These are phyloP conservation scores for Diaporthe caulivora DNA, from an alignment of 2,329 filamentous ascomycete genomes.

Conservation along the genomic window DNA sequence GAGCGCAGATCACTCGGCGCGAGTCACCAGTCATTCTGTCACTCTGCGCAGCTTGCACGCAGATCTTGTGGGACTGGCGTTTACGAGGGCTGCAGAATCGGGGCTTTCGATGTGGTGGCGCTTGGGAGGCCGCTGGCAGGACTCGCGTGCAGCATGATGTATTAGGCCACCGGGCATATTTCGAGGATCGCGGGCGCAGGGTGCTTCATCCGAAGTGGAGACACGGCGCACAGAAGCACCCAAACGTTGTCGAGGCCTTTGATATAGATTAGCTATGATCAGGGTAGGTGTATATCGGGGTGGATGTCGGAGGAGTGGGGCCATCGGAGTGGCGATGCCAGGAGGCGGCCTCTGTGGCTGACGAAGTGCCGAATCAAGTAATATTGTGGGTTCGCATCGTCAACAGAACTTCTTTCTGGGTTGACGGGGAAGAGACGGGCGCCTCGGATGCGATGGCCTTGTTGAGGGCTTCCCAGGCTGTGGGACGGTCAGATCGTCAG, in stretches of 20 bases:
- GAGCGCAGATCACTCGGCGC: neutral
- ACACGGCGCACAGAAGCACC: neutral
- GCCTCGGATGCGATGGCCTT: neutral
- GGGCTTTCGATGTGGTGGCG: neutral
- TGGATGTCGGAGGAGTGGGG: slow-evolving; percentile 11
- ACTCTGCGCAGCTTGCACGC: neutral
- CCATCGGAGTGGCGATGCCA: slow-evolving; percentile 20
- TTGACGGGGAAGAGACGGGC: neutral
- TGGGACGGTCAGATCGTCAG: too few relatives aligned
- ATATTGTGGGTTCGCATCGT: slow-evolving; percentile 3
- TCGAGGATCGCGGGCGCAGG: neutral
- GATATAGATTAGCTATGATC: slow-evolving; percentile 12
- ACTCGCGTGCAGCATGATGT: neutral
- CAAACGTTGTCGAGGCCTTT: slow-evolving; percentile 8
- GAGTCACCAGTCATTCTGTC: neutral
- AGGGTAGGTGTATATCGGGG: neutral
- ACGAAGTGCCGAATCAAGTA: neutral
- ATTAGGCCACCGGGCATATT: neutral
- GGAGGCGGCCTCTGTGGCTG: slow-evolving; percentile 24
- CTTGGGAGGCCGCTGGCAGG: slow-evolving; percentile 22
- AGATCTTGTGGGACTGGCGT: neutral
- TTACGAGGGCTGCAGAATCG: neutral
- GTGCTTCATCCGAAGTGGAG: slow-evolving; percentile 24
- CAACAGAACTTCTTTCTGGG: neutral
- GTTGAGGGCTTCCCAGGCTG: neutral